These are phyloP conservation scores for Annulohypoxylon maeteangense DNA, from an alignment of 495 filamentous ascomycete species.

Conservation along the genomic window DNA sequence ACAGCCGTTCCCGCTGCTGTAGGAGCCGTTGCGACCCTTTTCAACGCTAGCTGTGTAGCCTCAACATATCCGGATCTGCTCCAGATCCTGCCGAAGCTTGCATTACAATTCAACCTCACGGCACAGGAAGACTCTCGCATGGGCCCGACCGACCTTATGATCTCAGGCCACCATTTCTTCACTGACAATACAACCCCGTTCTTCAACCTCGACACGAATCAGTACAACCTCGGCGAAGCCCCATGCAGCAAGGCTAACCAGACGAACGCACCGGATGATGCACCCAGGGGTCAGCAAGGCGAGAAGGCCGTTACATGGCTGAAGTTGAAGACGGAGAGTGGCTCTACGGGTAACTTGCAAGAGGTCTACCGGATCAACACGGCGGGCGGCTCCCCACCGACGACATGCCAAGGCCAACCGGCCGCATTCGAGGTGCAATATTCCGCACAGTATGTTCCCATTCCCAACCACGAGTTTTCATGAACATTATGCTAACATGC, in stretches of 20 bases:
- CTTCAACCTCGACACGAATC: slow-evolving; percentile 74
- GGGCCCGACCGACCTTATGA: slow-evolving; percentile 64
- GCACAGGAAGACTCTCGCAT: slow-evolving; percentile 49
- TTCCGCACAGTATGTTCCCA: slow-evolving; percentile 75
- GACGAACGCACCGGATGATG: slow-evolving; percentile 66
- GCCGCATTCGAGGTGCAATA: slow-evolving; percentile 78
- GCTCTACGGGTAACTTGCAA: slow-evolving; percentile 70
- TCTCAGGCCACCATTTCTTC: slow-evolving; percentile 85
- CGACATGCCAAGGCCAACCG: slow-evolving; percentile 74
- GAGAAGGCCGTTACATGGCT: slow-evolving; percentile 78
- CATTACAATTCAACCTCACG: slow-evolving; percentile 65
- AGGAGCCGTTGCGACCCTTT: slow-evolving; percentile 87
- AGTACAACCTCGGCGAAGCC: slow-evolving; percentile 67
- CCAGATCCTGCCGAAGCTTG: slow-evolving; percentile 60
- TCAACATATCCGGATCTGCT: slow-evolving; percentile 72
- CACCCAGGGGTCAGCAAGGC: slow-evolving; percentile 61
- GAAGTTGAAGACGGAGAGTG: slow-evolving; percentile 63
- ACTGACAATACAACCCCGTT: slow-evolving; percentile 73
- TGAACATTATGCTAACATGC: slow-evolving; percentile 13
- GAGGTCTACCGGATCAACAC: slow-evolving; percentile 89
- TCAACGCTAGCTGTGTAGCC: slow-evolving; percentile 85
- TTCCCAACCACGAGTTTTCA: not conserved
- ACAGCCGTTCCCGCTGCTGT: slow-evolving; percentile 67
- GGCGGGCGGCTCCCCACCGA: slow-evolving; percentile 80
- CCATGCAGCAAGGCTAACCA: slow-evolving; percentile 67